phyloP scores from a whole-genome alignment of 78 protist species.

The Dictyostelium brefeldianum region DNA sequence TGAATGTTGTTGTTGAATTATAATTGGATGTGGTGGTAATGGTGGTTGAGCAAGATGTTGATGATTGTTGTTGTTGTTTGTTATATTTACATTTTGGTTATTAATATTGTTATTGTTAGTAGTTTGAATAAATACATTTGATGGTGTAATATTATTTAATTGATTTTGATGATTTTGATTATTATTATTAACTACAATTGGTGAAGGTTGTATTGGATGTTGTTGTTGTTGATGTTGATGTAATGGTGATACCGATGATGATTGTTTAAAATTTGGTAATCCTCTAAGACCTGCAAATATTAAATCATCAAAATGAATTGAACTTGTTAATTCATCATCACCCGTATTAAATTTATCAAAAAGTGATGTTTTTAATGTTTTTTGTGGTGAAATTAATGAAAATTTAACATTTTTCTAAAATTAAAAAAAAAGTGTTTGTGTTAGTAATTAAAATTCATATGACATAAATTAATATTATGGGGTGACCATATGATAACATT shows the following conservation, averaged over 20 bases:
- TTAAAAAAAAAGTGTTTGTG: not conserved
- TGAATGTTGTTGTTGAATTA: not conserved
- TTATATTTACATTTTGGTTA: not conserved
- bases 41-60: not conserved
- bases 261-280: not conserved
- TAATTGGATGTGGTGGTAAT: constrained; percentile 15
- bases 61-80: constrained; percentile 2
- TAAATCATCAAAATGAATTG: not conserved
- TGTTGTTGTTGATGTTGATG: not conserved
- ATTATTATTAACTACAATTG: not conserved
- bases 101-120: not conserved
- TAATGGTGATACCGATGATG: not conserved
- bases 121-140: too few relatives aligned
- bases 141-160: not conserved
- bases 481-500: not conserved
- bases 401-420: constrained; percentile 49
- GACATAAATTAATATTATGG: not conserved
- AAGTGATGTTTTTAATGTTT: constrained; percentile 4
- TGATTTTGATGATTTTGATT: not conserved
- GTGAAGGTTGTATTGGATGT: not conserved
- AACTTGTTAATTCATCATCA: not conserved
- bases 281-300: not conserved
- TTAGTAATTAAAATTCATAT: not conserved
- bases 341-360: constrained; percentile 13
- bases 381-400: constrained; percentile 56